Base-by-base conservation (phyloP, 768 basidiomycete genomes). In the Leucocoprinus sp. region DNA sequence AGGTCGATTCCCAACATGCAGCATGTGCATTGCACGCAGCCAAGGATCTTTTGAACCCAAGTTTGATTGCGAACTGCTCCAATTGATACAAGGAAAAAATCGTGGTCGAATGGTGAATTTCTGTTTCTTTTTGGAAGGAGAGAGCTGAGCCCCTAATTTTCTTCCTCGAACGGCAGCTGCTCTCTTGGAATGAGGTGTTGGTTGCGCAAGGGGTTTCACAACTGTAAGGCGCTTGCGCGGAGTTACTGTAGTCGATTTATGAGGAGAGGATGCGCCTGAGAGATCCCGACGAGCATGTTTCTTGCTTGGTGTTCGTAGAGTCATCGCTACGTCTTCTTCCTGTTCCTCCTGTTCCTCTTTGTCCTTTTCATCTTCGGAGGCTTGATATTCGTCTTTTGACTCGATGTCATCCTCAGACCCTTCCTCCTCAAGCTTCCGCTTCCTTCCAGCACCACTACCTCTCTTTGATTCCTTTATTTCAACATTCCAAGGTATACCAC, bases 1-100 rank as follows among this genome's bases (percentile, higher is more conserved):
- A 1, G 96, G 95, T 5, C 93, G 76, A 41, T 89, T 87, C 1
- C 89, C 90, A 11, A 98, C 96, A 59, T 98, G 96, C 38, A 98
- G 61, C 9, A 90, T 77, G 58, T 92, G 83, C 81, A 95, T 87
- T 5, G 90, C 84, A 7, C 91, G 74, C 43, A 92, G 61, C 79
- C 87, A 95, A 2, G 90, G 81, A 55, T 93, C 85, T 29, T 71
- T 60, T 2, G 84, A 81, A 2, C 89, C 61, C 50, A 74, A 75
- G 19, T 66, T 68, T 57, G 75, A 62, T 54, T 66, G 70, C 6
- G 61, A 52, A 24, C 60, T 56, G 41, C 35, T 63, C 63, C 53
- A 69, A 19, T 61, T 45, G 60, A 66, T 40, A 56, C 60, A 15
- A 61, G 58, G 17, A 55, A 58, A 21, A 54, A 17, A 17, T 24